Evolutionary conservation across 2,329 filamentous ascomycete genomes (phyloP), one percentile per base, ranked within the genome.

Genomic region (Beauveria sp.): DNA sequence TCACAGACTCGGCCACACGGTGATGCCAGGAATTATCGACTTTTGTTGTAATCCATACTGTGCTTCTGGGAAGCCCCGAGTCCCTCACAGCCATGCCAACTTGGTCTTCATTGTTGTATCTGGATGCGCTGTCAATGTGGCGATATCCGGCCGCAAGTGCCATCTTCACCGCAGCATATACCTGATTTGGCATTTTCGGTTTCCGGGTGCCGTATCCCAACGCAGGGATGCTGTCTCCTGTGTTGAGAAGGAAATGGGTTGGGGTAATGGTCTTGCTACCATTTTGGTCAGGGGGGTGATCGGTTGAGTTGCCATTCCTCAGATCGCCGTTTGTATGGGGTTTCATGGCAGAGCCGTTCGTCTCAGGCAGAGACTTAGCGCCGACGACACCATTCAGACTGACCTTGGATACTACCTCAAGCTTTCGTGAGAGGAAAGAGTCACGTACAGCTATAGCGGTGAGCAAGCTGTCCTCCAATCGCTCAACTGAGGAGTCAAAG

Each of bases 101-200:
- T 37, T 60, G 57, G 20, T 60, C 57, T 30, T 60, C 57, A 22
- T 60, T 60, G 37, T 60, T 48, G 48, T 60, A 60, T 16, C 57
- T 22, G 20, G 41, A 60, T 18, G 57, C 57, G 14, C 24, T 60
- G 34, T 60, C 57, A 16, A 60, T 34, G 43, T 60, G 57, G 8
- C 50, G 50, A 28, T 60, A 60, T n/a, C 57, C 57, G 3, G 26
- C 28, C 12, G 37, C 40, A 10, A 60, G 20, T 0, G 57, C 57
- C 16, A 18, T 37, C 12, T 20, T 44, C 2, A 54, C 48, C 2
- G 51, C 24, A 2, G 47, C 48, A 9, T 60, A 60, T 4, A 40
- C 46, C 20, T 60, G 22, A 2, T 44, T 47, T 9, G 50, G 50
- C 14, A 5, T 24, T n/a, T 60, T 60, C 1, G 57, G 50, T 30